phyloP scores from a whole-genome alignment of 352 stramenopile genomes.

The Phytophthora brassicae region DNA sequence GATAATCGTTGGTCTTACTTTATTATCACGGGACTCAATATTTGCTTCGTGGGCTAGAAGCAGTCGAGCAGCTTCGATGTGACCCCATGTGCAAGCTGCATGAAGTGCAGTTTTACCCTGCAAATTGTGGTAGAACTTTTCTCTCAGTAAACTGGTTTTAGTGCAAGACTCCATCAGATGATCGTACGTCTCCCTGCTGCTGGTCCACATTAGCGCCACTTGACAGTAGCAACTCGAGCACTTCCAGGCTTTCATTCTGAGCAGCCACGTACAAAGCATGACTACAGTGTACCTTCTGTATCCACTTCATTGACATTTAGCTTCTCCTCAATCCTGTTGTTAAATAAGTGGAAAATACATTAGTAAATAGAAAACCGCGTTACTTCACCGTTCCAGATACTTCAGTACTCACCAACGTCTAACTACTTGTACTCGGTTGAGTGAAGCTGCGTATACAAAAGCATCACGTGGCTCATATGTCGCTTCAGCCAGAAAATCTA shows the following conservation, averaged over 20 bases:
- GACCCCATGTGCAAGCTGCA: conserved; percentile 58
- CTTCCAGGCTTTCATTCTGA: conserved; percentile 62
- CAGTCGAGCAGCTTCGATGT: conserved; percentile 39
- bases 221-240: conserved; percentile 51
- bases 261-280: conserved; percentile 51
- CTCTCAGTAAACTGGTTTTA: neutral
- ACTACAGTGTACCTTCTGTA: conserved; percentile 52
- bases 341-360: too few relatives aligned
- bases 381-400: neutral
- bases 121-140: neutral
- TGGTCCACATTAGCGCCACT: conserved; percentile 44
- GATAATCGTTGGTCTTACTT: conserved; percentile 36
- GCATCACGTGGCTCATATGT: conserved; percentile 46
- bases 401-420: conserved; percentile 42
- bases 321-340: conserved; percentile 47
- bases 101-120: conserved; percentile 60
- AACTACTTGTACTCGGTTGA: conserved; percentile 68
- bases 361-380: neutral
- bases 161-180: neutral
- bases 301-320: conserved; percentile 51
- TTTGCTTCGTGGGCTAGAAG: conserved; percentile 39
- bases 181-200: conserved; percentile 41
- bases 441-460: conserved; percentile 66
- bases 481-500: conserved; percentile 35
- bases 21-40: conserved; percentile 35